A percentile compares a stretch with the other conserved stretches of the same genome.
phyloP scores from a whole-genome alignment of 1,284 basidiomycete species.

The Trametes pubescens region DNA sequence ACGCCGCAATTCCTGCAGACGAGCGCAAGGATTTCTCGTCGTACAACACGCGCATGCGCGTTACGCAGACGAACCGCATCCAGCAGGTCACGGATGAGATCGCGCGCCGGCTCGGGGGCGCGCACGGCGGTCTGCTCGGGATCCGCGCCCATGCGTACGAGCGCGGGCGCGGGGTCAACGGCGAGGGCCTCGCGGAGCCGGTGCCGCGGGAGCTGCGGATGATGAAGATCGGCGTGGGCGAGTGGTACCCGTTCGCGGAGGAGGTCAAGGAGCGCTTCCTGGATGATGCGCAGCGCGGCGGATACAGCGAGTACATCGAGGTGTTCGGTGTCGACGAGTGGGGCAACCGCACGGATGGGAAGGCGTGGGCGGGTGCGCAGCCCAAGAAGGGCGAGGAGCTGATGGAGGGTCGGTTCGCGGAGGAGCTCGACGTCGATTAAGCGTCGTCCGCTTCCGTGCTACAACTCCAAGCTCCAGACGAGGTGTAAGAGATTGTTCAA shows the following conservation, averaged over 20 bases:
- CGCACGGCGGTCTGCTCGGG: slow-evolving; percentile 47
- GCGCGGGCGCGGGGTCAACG: slow-evolving; percentile 46
- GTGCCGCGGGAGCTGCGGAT: slow-evolving; percentile 43
- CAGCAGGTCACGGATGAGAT: slow-evolving; percentile 40
- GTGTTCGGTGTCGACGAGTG: slow-evolving; percentile 43
- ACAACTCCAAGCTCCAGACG: background rate
- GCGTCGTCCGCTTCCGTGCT: background rate
- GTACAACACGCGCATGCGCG: slow-evolving; percentile 47
- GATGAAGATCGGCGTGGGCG: slow-evolving; percentile 46
- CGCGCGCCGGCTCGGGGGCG: slow-evolving; percentile 42
- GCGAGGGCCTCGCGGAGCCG: slow-evolving; percentile 46
- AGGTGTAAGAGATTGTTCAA: background rate
- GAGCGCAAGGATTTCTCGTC: slow-evolving; percentile 47
- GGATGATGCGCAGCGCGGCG: slow-evolving; percentile 42
- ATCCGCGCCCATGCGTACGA: slow-evolving; percentile 42
- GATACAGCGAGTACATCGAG: slow-evolving; percentile 32
- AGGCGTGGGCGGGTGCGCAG: slow-evolving; percentile 26
- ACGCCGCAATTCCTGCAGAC: slow-evolving; percentile 43
- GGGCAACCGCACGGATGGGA: slow-evolving; percentile 37
- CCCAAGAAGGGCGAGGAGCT: slow-evolving; percentile 1
- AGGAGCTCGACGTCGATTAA: slow-evolving; percentile 23
- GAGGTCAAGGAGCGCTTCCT: slow-evolving; percentile 46
- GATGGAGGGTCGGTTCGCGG: background rate
- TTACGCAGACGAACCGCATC: slow-evolving; percentile 48
- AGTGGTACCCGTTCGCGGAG: slow-evolving; percentile 45